Evolutionary conservation across 495 filamentous ascomycete species (phyloP).

Genomic region (Astrothelium macrocarpum): DNA sequence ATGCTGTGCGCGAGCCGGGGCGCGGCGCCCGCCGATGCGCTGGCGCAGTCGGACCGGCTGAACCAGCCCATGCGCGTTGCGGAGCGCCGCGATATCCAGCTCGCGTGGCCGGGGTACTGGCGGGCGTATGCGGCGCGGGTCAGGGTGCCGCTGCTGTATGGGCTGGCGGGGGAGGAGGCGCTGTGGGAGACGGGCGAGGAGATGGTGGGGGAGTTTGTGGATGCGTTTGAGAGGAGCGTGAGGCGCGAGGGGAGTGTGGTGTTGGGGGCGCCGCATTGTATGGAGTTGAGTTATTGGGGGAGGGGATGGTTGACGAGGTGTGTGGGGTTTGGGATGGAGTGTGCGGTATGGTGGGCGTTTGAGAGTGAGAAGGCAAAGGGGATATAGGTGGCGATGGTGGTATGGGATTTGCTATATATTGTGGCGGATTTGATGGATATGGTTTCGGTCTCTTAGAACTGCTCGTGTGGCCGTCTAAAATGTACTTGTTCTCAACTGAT

Average conservation of each 20-base stretch:
- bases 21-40: slow-evolving; percentile 14
- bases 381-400: background rate
- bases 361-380: background rate
- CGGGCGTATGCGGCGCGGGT: slow-evolving; percentile 13
- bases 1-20: slow-evolving; percentile 15
- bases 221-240: slow-evolving; percentile 23
- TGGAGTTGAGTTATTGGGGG: slow-evolving; percentile 30
- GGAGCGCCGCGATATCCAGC: slow-evolving; percentile 20
- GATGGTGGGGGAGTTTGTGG: slow-evolving; percentile 17
- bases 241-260: slow-evolving; percentile 24
- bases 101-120: slow-evolving; percentile 23
- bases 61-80: slow-evolving; percentile 21
- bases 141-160: slow-evolving; percentile 24
- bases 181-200: slow-evolving; percentile 16
- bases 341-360: slow-evolving; percentile 11
- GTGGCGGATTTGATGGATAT: too few species aligned
- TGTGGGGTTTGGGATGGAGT: slow-evolving; percentile 32
- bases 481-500: too few species aligned
- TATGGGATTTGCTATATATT: too few species aligned
- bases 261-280: slow-evolving; percentile 26
- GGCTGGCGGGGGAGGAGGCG: slow-evolving; percentile 20
- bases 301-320: slow-evolving; percentile 32
- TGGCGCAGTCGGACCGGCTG: slow-evolving; percentile 17
- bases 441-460: too few species aligned
- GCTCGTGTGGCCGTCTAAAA: too few species aligned